Evolutionary conservation across 768 basidiomycete genomes (phyloP).

Genomic region (Boletus edulis): DNA sequence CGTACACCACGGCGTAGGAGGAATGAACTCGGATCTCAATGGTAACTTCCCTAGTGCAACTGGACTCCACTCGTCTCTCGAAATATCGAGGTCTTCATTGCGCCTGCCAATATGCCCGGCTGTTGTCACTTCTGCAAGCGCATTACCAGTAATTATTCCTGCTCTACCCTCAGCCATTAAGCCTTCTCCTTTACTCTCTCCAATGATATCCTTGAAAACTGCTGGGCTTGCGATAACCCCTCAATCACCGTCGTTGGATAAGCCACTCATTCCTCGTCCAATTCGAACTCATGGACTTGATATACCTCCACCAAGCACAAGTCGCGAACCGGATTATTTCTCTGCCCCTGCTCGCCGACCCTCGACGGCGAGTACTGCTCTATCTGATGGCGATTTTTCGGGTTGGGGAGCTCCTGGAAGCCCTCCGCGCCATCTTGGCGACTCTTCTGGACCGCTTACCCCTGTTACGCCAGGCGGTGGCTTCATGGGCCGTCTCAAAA

Average conservation of each 20-base stretch:
- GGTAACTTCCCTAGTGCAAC: conserved; percentile 13
- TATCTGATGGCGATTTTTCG: conserved; percentile 52
- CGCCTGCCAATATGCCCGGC: conserved; percentile 34
- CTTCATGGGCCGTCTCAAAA: conserved; percentile 79
- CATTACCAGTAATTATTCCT: conserved; percentile 65
- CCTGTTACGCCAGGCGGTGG: conserved; percentile 52
- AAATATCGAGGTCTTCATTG: conserved; percentile 23
- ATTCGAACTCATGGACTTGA: conserved; percentile 49
- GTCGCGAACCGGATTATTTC: conserved; percentile 52
- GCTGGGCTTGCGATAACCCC: conserved; percentile 36
- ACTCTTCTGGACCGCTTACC: conserved; percentile 37
- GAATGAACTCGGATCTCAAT: conserved; percentile 26
- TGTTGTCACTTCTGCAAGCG: conserved; percentile 60
- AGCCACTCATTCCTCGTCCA: conserved; percentile 30
- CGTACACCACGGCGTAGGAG: conserved; percentile 24
- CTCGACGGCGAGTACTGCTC: conserved; percentile 40
- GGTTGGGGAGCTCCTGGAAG: conserved; percentile 39
- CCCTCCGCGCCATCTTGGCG: conserved; percentile 29
- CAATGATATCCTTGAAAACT: conserved; percentile 52
- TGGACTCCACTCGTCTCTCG: conserved; percentile 31
- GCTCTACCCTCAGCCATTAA: conserved; percentile 40
- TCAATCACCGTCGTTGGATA: conserved; percentile 40
- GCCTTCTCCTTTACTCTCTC: conserved; percentile 55
- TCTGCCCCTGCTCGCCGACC: conserved; percentile 43
- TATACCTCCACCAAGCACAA: conserved; percentile 25